Evolutionary conservation across 345 rosid species (phyloP), one percentile per base, ranked within the genome.

Genomic region (Turritis glabra): DNA sequence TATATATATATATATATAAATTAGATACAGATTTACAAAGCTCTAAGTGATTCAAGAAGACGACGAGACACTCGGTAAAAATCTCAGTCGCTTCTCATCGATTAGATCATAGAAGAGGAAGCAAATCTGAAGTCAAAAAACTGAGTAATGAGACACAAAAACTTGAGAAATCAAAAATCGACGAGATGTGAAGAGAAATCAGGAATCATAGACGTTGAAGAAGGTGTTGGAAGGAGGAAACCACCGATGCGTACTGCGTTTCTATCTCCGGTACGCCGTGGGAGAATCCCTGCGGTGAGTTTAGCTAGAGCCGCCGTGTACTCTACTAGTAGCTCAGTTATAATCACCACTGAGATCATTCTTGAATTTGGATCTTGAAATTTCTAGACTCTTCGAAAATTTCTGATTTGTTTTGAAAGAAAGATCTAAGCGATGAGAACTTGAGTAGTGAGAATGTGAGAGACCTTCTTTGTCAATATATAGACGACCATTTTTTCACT

Each of bases 251-350:
- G 2, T 67, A 79, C 2, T 15, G 47, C 29, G 64, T 44, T 74
- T 64, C 75, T 33, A 43, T 68, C 66, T 6, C 71, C 71, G 54
- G 76, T 13, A 14, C 76, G 80, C 46, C 57, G 79, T 15, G 78
- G 82, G 27, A 83, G 32, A 53, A 83, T 69, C 15, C 62, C 79
- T 70, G 80, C 80, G 21, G 85, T 71, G 61, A 82, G 53, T 72
- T 78, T 83, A 3, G 88, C 80, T 74, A 90, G 67, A 37, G 83
- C 87, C 75, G 54, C 52, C 73, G 84, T 77, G 84, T 83, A 89
- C 37, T 79, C 90, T 51, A 73, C 80, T 69, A 90, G 46, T 21
- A 88, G 77, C 84, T 82, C 87, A 72, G 87, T 87, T 69, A 82
- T 64, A 23, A 66, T 66, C 48, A 84, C 78, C 64, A 83, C 80